Base-by-base conservation (phyloP, 2,329 filamentous ascomycete species). In the Leptoxyphium fumago region DNA sequence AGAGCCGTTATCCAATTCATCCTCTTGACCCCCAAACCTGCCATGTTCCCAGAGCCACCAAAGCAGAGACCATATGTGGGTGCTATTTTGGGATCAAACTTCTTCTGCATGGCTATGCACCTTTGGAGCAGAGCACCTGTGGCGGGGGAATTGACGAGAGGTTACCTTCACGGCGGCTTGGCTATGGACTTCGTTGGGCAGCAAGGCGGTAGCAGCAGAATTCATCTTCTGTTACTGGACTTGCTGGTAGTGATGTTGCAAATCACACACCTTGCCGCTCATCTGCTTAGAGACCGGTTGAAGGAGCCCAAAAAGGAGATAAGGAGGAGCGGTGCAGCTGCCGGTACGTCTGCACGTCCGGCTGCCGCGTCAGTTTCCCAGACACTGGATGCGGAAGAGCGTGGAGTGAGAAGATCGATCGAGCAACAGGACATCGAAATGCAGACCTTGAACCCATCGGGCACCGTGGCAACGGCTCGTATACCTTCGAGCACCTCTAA, bases 171-270 rank as follows among this genome's bases (percentile, higher is more conserved):
- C 54, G 77, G 77, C 5, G 75, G 77, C 2, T 50, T 80, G 41
- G 68, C 77, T 50, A 75, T 81, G 53, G 77, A 80, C 59, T 79
- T 80, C 53, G 73, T 80, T 43, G 77, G 77, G 13, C 74, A 79
- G 57, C 66, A 71, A 50, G 72, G 70, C 2, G 74, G 75, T 2
- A 68, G 71, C 2, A 70, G 72, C 43, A 72, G 71, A 53, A 56
- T 69, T 40, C 66, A 68, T 49, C 63, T 80, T 10, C 52, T 74
- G 4, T 53, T 63, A 2, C 61, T 78, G 48, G 77, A 80, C 54
- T 38, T 72, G 8, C 56, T 76, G 30, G 63, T 78, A 10, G 51
- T 78, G 47, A 47, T 66, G 5, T 56, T 80, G 49, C 75, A 80
- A 61, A 50, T 78, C 6, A 54, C 76, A 36, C 74, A 77, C 63